These are phyloP conservation scores for Trametes villosa DNA, from an alignment of 768 basidiomycete genomes.

Conservation along the genomic window DNA sequence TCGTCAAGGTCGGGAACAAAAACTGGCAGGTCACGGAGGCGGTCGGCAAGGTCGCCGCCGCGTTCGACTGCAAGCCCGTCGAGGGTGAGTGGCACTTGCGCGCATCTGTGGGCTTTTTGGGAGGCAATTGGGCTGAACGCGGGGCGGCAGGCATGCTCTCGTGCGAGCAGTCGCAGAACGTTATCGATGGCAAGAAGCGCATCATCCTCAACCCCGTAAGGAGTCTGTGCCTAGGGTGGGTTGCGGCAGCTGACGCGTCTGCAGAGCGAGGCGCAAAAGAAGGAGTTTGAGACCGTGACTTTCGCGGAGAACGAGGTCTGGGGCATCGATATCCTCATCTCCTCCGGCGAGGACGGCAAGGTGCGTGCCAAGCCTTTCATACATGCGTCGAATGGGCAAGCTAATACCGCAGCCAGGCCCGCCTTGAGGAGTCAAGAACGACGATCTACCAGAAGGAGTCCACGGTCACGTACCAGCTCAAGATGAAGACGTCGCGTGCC, in stretches of 20 bases:
- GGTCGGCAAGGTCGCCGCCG: constrained; percentile 69
- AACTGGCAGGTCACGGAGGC: constrained; percentile 95
- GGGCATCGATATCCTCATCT: constrained; percentile 90
- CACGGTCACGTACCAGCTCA: constrained; percentile 89
- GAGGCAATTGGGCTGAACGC: constrained; percentile 5
- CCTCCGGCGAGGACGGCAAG: constrained; percentile 90
- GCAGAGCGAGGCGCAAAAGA: constrained; percentile 71
- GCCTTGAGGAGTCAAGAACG: constrained; percentile 86
- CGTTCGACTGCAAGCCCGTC: constrained; percentile 89
- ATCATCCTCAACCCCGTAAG: constrained; percentile 82
- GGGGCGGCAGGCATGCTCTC: constrained; percentile 96
- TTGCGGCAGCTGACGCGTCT: background rate
- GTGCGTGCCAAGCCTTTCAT: constrained; percentile 43
- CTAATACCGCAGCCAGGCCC: constrained; percentile 57
- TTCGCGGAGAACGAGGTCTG: constrained; percentile 96
- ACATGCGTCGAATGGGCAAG: constrained; percentile 1
- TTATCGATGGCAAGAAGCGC: constrained; percentile 95
- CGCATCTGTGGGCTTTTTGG: background rate
- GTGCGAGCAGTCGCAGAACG: constrained; percentile 92
- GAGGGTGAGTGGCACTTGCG: constrained; percentile 63
- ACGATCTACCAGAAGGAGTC: constrained; percentile 92
- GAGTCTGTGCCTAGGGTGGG: background rate
- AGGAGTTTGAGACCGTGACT: constrained; percentile 81
- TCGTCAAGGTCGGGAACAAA: constrained; percentile 89
- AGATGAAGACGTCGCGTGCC: constrained; percentile 97